phyloP scores from a whole-genome alignment of 2,329 filamentous ascomycete species.

The Penicillium sp. region DNA sequence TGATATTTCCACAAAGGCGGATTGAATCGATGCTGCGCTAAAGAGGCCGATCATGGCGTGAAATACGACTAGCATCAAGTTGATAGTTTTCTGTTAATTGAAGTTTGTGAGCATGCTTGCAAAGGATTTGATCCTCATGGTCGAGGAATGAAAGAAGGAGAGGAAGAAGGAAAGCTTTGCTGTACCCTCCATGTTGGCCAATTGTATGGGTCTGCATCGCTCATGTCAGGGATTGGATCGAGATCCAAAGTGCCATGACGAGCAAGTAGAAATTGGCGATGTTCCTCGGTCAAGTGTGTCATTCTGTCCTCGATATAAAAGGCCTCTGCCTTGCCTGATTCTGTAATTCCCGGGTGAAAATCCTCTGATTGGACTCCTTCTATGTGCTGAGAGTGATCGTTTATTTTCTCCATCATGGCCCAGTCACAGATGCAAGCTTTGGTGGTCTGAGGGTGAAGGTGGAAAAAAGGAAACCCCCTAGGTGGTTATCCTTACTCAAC shows the following conservation, averaged over 20 bases:
- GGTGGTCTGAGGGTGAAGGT: neutral
- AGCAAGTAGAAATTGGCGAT: conserved; percentile 45
- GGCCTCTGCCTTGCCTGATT: conserved; percentile 10
- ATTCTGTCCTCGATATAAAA: conserved; percentile 17
- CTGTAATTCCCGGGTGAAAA: conserved; percentile 3
- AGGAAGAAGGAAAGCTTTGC: neutral
- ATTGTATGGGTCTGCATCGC: conserved; percentile 51
- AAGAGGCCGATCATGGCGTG: conserved; percentile 49
- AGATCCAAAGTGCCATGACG: conserved; percentile 51
- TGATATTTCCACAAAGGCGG: conserved; percentile 49
- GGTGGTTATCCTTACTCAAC: neutral
- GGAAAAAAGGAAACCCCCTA: neutral
- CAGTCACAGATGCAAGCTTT: neutral
- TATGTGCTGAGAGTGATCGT: conserved; percentile 11
- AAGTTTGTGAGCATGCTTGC: neutral
- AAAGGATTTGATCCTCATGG: too few species aligned
- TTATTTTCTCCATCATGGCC: conserved; percentile 10
- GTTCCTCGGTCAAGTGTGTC: conserved; percentile 19
- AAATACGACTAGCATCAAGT: conserved; percentile 50
- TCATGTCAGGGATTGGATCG: conserved; percentile 48
- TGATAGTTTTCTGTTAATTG: conserved; percentile 17
- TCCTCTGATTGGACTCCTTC: conserved; percentile 12
- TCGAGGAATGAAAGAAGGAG: neutral
- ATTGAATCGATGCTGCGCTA: conserved; percentile 48
- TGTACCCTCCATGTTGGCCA: conserved; percentile 48